Evolutionary conservation across 169 alveolate genomes (phyloP), one percentile per base, ranked within the genome.

Genomic region (Plasmodium vivax): DNA sequence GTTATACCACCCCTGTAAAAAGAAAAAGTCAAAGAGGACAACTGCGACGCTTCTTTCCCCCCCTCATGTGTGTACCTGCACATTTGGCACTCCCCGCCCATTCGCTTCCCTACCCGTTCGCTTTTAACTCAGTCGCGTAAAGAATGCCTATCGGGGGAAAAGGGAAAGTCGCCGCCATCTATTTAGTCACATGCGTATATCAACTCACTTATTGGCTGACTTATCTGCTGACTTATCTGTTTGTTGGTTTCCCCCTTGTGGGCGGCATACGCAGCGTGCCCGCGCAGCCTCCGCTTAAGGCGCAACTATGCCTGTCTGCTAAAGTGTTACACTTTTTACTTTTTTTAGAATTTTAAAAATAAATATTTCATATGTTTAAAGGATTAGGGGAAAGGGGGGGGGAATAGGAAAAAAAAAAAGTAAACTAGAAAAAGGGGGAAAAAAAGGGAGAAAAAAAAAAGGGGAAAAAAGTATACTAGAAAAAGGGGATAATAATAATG

Each of bases 311-410:
- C 72, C n/a, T 51, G 62, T 83, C 45, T 83, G 47, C 27, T 71
- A 84, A 84, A 54, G 30, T 38, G 36, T 71, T 68, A 73, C 34
- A 71, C 36, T 82, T 58, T 82, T 72, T 62, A 0, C n/a, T 68
- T 68, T 38, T 34, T 38, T 84, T 84, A 71, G 51, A 72, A 43
- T 84, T 84, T 84, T 45, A 79, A 84, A 84, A 84, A 84, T 68
- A 84, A 19, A 84, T 71, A 38, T 84, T 71, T 83, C 36, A 84
- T 71, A 71, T 84, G 92, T 71, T 84, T 41, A 84, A 84, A 9
- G 62, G 30, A 41, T 68, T 84, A 27, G 12, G 54, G 38, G 77
- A 68, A 30, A 68, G 34, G 75, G 75, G 14, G 30, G 51, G 19
- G 34, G 36, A 71, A 84, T 71, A 62, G 74, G n/a, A 36, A 43